A percentile compares a stretch with the other conserved stretches of the same genome.
Conservation (phyloP, 2,329 filamentous ascomycete genomes). For the Trichothecium sympodiale region DNA sequence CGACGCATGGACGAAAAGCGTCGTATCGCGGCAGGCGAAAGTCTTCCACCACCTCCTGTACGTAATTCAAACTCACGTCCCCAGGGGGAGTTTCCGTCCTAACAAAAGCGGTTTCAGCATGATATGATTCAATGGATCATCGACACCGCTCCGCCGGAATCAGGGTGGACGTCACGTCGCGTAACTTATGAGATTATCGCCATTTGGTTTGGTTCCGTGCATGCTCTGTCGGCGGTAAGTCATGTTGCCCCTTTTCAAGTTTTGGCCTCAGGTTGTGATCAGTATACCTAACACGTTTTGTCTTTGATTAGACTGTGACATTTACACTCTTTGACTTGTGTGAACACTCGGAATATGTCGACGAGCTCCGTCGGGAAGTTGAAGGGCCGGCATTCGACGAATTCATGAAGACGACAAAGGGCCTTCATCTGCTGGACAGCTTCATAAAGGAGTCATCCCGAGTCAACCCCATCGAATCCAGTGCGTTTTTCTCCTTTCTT, state of each 20-base stretch:
- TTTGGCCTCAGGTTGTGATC: no score
- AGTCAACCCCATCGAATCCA: neutral
- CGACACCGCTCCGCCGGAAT: constrained; percentile 1
- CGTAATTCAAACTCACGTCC: neutral
- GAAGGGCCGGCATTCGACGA: neutral
- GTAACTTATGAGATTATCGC: constrained; percentile 3
- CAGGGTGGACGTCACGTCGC: neutral
- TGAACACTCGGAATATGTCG: constrained; percentile 1
- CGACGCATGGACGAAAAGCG: neutral
- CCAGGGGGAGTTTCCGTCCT: no score
- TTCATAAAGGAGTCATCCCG: constrained; percentile 6
- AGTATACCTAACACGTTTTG: no score
- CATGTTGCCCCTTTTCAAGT: neutral
- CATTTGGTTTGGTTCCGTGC: constrained; percentile 4
- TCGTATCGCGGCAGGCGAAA: neutral
- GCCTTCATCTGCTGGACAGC: constrained; percentile 4
- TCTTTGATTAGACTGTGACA: constrained; percentile 3
- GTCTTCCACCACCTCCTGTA: no score
- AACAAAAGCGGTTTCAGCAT: neutral
- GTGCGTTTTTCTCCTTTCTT: neutral
- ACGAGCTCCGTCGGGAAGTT: constrained; percentile 2
- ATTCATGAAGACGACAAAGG: neutral
- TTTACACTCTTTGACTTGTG: constrained; percentile 3
- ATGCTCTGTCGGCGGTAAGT: constrained; percentile 2
- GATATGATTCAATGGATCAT: constrained; percentile 5